phyloP scores from a whole-genome alignment of 495 filamentous ascomycete genomes.

The Coniosporium apollinis region DNA sequence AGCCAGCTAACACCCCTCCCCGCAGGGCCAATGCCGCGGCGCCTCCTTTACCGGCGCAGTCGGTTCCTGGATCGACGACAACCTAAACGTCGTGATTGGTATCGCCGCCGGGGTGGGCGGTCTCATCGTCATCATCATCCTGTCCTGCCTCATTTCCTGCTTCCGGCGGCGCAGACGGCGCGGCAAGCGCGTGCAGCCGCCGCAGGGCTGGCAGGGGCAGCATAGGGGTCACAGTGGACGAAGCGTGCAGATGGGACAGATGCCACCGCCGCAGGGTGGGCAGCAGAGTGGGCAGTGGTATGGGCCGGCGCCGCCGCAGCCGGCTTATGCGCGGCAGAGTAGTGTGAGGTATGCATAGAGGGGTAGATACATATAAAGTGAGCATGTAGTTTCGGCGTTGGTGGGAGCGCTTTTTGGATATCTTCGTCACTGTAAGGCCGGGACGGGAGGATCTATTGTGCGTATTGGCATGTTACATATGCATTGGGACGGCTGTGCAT shows the following conservation, averaged over 20 bases:
- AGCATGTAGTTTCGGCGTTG: too few species aligned
- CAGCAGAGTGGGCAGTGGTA: not conserved
- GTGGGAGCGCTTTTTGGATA: too few species aligned
- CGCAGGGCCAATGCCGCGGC: constrained; percentile 26
- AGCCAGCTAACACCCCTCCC: not conserved
- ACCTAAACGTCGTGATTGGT: constrained; percentile 29
- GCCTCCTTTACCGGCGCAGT: constrained; percentile 23
- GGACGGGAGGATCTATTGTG: too few species aligned
- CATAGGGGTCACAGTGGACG: not conserved
- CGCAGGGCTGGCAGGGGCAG: not conserved
- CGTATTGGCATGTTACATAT: too few species aligned
- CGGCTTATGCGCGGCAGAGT: not conserved
- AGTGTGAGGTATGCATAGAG: not conserved
- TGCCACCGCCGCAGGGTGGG: not conserved
- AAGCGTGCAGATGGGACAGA: not conserved
- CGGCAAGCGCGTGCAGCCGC: not conserved
- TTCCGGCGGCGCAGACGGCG: constrained; percentile 8
- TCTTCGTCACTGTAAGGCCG: too few species aligned
- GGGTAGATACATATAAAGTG: too few species aligned
- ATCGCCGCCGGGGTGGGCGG: constrained; percentile 22
- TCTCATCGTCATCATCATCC: constrained; percentile 22
- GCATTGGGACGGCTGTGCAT: too few species aligned
- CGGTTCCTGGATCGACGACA: constrained; percentile 25
- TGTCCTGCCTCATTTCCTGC: constrained; percentile 20
- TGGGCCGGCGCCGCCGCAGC: not conserved